These are phyloP conservation scores for Dothiorella sarmentorum DNA, from an alignment of 2,329 filamentous ascomycete species.

Conservation along the genomic window DNA sequence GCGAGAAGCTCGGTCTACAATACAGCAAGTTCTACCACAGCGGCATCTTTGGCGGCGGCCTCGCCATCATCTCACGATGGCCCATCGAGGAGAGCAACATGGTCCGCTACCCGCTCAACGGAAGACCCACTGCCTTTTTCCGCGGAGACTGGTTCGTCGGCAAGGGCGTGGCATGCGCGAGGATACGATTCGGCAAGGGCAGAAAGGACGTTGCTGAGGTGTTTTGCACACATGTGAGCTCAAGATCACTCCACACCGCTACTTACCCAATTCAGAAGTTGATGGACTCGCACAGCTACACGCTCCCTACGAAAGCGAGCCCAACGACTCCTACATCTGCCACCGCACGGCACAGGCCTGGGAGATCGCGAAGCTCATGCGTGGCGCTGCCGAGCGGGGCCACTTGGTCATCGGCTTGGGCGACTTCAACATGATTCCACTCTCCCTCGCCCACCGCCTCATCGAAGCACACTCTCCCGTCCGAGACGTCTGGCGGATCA, in stretches of 20 bases:
- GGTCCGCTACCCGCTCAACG: slow-evolving; percentile 85
- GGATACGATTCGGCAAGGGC: slow-evolving; percentile 66
- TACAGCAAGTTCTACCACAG: slow-evolving; percentile 91
- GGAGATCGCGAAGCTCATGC: slow-evolving; percentile 88
- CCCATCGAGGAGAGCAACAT: slow-evolving; percentile 87
- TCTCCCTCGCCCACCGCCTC: slow-evolving; percentile 77
- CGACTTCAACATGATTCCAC: slow-evolving; percentile 95
- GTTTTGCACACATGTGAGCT: slow-evolving; percentile 77
- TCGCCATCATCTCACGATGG: slow-evolving; percentile 88
- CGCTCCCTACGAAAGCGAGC: slow-evolving; percentile 78
- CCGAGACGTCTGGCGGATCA: slow-evolving; percentile 76
- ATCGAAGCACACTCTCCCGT: slow-evolving; percentile 76
- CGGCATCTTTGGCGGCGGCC: slow-evolving; percentile 82
- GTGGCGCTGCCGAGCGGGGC: slow-evolving; percentile 73
- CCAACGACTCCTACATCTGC: slow-evolving; percentile 80
- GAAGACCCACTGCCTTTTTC: slow-evolving; percentile 88
- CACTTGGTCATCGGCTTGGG: slow-evolving; percentile 83
- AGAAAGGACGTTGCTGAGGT: slow-evolving; percentile 73
- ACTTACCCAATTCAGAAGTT: background rate
- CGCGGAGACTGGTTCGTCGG: slow-evolving; percentile 95
- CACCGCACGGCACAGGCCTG: slow-evolving; percentile 91
- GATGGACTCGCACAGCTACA: slow-evolving; percentile 59
- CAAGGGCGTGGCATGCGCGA: slow-evolving; percentile 84
- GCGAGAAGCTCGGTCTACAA: slow-evolving; percentile 71
- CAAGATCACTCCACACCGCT: background rate